Base-by-base conservation (phyloP, 179 eudicot species). In the Camellia oleifera region DNA sequence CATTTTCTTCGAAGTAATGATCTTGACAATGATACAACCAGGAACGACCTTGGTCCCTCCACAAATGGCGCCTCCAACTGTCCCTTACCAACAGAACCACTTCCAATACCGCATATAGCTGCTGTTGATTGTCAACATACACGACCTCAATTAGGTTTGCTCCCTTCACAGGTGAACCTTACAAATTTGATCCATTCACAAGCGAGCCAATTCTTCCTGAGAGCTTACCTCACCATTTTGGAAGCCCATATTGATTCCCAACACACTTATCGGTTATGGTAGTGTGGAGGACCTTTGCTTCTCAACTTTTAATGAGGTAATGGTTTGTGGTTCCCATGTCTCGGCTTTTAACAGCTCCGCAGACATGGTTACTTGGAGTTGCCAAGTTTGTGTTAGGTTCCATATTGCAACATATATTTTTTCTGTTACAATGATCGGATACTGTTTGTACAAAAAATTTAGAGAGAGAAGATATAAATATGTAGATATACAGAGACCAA, bases 161-260 rank as follows among this genome's bases (percentile, higher is more conserved):
- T 57, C 95, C 95, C 5, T 91, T 64, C 53, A 90, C 95, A 1
- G 95, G 93, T 18, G 88, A 87, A 75, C 92, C 95, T 26, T 91
- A 90, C 85, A 91, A 90, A 78, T 91, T 91, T 65, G 95, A 91
- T 73, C 95, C 93, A 26, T 91, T 86, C 80, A 91, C 95, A 0
- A 93, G 95, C 7, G 93, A 91, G 75, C 95, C 92, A 48, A 89
- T 91, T 64, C 84, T 75, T 48, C 89, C 87, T 0, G 92, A 82
- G 66, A 82, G 80, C 75, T 20, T 69, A 69, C 50, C 80, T 32
- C 81, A 77, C 56, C 75, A 69, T 26, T 80, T 62, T 15, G 70
- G 77, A 81, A 82, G 84, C 50, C 62, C 79, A 12, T 83, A 83
- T 64, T 77, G 81, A 82, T 6, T 6, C 48, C 63, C 45, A 14